A percentile compares a stretch with the other conserved stretches of the same genome.
Conservation (phyloP, 2,329 filamentous ascomycete genomes). For the Clarireedia sp. region DNA sequence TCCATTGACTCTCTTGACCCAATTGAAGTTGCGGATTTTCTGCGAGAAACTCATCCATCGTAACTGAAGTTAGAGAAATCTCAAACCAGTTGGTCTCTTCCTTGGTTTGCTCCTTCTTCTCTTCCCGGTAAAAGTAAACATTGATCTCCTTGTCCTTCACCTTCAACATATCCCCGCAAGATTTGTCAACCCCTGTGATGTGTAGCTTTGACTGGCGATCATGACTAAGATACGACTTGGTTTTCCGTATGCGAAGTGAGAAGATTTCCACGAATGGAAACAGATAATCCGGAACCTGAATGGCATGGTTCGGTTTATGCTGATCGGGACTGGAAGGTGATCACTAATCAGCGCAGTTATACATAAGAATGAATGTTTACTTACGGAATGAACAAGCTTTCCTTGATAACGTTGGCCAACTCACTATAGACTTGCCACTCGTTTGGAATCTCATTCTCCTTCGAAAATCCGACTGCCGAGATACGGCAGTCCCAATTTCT, state of each 20-base stretch:
- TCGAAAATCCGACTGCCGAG: conserved; percentile 13
- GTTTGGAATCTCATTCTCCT: conserved; percentile 4
- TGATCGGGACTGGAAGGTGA: not conserved
- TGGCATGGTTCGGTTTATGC: conserved; percentile 5
- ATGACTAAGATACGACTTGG: conserved; percentile 3
- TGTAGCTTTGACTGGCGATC: conserved; percentile 12
- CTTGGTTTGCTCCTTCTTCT: not conserved
- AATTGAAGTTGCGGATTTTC: conserved; percentile 18
- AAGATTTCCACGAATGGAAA: not conserved
- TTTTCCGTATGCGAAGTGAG: conserved; percentile 9
- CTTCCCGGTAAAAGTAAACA: conserved; percentile 3
- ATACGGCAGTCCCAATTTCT: conserved; percentile 28
- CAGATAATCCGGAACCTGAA: conserved; percentile 1
- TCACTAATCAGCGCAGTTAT: not conserved
- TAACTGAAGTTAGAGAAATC: conserved; percentile 13
- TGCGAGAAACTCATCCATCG: conserved; percentile 10
- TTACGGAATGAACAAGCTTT: conserved; percentile 25
- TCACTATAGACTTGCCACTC: conserved; percentile 11
- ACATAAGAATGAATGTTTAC: not conserved
- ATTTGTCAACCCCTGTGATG: conserved; percentile 12
- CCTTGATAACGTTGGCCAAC: conserved; percentile 15
- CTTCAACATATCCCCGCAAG: not conserved
- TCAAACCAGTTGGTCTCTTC: conserved; percentile 17
- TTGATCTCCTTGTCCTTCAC: not conserved
- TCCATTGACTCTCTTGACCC: conserved; percentile 19